Conservation (phyloP, 176 grass and related monocot species). For the Zea luxurians region DNA sequence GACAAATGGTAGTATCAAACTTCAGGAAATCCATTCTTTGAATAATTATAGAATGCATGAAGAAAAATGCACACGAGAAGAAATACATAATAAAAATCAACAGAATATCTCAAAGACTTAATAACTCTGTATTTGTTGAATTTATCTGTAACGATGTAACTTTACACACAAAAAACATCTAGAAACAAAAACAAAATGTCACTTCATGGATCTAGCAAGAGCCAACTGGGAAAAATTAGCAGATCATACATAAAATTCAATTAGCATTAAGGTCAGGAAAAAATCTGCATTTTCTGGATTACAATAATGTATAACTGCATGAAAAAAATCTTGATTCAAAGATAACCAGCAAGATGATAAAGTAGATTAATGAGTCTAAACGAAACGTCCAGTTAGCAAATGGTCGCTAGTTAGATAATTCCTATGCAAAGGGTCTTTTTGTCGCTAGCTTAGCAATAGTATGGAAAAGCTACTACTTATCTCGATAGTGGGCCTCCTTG, state of each 20-base stretch:
- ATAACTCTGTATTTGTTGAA: neutral
- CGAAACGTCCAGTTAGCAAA: constrained; percentile 1
- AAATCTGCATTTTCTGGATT: neutral
- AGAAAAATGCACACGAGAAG: neutral
- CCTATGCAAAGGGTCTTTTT: neutral
- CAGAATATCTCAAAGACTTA: neutral
- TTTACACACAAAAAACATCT: neutral
- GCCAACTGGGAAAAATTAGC: neutral
- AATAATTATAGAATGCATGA: neutral
- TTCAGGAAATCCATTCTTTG: neutral
- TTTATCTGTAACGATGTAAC: neutral
- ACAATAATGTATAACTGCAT: neutral
- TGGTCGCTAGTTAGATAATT: neutral
- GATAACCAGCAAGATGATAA: neutral
- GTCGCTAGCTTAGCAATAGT: constrained; percentile 9
- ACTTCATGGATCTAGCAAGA: constrained; percentile 7
- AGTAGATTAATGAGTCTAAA: neutral
- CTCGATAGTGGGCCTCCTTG: neutral
- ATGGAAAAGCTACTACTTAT: constrained; percentile 11
- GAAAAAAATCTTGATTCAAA: neutral
- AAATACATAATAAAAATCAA: neutral
- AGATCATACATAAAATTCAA: neutral
- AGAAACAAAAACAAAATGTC: constrained; percentile 13
- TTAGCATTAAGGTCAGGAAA: neutral
- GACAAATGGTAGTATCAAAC: constrained; percentile 25